A percentile compares a stretch with the other conserved stretches of the same genome.
phyloP scores from a whole-genome alignment of 306 rosid species.

The Gillenia trifoliata region DNA sequence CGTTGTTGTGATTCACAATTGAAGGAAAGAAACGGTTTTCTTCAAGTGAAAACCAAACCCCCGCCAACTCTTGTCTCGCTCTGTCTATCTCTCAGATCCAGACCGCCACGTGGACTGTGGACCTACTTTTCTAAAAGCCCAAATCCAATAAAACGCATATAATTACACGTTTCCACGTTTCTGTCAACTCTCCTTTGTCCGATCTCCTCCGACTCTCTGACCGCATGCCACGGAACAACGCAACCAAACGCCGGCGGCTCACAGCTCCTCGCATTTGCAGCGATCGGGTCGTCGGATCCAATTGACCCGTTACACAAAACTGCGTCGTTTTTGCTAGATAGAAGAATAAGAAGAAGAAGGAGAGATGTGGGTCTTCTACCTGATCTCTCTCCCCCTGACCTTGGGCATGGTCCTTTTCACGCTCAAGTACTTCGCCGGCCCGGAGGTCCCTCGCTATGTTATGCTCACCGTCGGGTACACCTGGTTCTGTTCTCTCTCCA shows the following conservation, averaged over 20 bases:
- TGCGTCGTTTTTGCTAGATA: background rate
- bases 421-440: constrained; percentile 78
- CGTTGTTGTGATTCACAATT: background rate
- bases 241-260: background rate
- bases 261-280: background rate
- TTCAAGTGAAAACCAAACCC: background rate
- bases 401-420: constrained; percentile 79
- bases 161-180: background rate
- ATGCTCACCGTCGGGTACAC: constrained; percentile 87
- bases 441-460: constrained; percentile 84
- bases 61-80: background rate
- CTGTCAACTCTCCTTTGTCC: background rate
- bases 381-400: constrained; percentile 87
- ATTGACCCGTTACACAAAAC: constrained; percentile 1
- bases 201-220: background rate
- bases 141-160: background rate
- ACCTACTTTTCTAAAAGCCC: background rate
- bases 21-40: background rate
- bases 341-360: background rate
- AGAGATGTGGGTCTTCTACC: constrained; percentile 91
- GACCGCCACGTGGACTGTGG: background rate
- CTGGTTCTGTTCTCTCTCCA: constrained; percentile 91
- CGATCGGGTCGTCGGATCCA: constrained; percentile 18
- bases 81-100: background rate
- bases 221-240: background rate